Evolutionary conservation across 2,329 filamentous ascomycete species (phyloP).

Genomic region (Colletotrichum abscissum): DNA sequence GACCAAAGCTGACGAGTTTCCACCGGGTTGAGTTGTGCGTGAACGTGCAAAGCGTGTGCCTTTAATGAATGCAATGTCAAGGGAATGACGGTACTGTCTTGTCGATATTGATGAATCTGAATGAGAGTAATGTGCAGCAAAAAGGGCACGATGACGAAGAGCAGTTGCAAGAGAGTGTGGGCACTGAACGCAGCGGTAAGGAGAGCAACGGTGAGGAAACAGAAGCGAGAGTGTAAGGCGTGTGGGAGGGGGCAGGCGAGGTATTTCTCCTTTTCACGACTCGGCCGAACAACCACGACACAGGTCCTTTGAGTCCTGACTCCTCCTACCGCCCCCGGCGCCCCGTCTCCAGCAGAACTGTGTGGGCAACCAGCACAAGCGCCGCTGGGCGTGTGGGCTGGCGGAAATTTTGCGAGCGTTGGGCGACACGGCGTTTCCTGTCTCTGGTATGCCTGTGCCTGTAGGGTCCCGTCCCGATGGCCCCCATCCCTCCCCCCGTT

Average conservation of each 20-base stretch:
- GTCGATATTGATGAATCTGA: conserved; percentile 16
- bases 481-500: background rate
- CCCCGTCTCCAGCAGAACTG: background rate
- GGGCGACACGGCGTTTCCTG: conserved; percentile 28
- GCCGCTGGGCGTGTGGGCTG: conserved; percentile 23
- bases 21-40: conserved; percentile 5
- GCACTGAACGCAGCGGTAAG: conserved; percentile 25
- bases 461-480: conserved; percentile 3
- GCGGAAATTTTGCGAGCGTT: conserved; percentile 26
- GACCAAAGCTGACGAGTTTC: conserved; percentile 9
- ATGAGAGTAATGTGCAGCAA: conserved; percentile 30
- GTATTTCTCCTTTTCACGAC: conserved; percentile 34
- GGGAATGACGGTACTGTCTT: conserved; percentile 30
- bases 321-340: background rate
- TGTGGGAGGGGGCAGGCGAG: conserved; percentile 27
- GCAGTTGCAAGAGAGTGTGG: conserved; percentile 34
- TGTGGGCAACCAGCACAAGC: conserved; percentile 6
- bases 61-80: conserved; percentile 24
- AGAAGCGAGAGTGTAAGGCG: background rate
- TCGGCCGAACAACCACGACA: conserved; percentile 10
- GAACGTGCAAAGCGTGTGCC: background rate
- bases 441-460: conserved; percentile 6
- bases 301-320: background rate
- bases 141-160: conserved; percentile 31
- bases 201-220: conserved; percentile 19